Base-by-base conservation (phyloP, 257 asterid genomes). In the Solanum paucissectum region DNA sequence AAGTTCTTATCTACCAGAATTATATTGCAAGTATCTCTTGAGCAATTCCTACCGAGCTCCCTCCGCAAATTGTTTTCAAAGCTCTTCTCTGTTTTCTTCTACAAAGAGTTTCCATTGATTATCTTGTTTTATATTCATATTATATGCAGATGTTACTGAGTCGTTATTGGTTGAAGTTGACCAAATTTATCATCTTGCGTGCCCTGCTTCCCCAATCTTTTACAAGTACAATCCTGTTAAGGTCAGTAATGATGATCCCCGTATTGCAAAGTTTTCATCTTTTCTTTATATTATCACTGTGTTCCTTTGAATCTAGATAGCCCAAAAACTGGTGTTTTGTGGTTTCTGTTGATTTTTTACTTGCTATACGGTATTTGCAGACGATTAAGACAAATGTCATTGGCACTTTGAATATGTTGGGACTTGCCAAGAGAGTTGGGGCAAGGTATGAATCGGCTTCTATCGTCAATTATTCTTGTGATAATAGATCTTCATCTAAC, bases 191-290 rank as follows among this genome's bases (percentile, higher is more conserved):
- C 99, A 97, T 92, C 99, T 97, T 90, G 99, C 99, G 87, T 97
- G 99, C 88, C 99, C 99, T 12, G 99, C 99, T 84, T 97, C 99
- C 87, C 99, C 99, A 18, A 97, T 97, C 89, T 97, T 97, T 90
- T 97, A 97, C 94, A 96, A 97, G 85, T 93, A 97, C 93, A 97
- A 97, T 90, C 99, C 99, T 68, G 98, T 97, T 74, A 96, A 97
- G 99, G 99, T 89, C 72, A 79, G 94, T 89, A 58, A 40, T 71
- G 62, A 29, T 49, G 25, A 12, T 60, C 36, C 34, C 13, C 12
- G 8, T 42, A 18, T 5, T 21, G 49, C 32, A 4, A 29, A 58
- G 42, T 27, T 18, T 23, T 21, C 44, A n/a, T 55, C 86, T 20
- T 69, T 14, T 5, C 40, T 40, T 38, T 21, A n/a, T 62, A 12